Percentiles rank a stretch among this genome's conserved stretches.
phyloP scores from a whole-genome alignment of 164 flowering plant species.

The Hamamelis virginiana region DNA sequence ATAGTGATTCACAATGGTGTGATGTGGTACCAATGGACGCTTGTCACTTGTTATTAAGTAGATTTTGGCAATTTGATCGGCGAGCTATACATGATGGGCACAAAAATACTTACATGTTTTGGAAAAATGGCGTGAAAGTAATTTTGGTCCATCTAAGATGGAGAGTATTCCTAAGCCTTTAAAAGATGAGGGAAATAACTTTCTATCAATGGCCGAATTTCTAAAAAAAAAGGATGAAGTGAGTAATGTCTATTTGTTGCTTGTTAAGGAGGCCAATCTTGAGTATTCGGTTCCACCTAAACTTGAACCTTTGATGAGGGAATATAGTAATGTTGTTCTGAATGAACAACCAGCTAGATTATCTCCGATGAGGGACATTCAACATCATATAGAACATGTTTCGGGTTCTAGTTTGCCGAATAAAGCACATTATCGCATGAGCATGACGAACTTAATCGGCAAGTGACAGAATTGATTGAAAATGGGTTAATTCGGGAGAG shows the following conservation, averaged over 20 bases:
- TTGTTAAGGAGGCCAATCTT: not conserved
- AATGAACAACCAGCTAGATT: not conserved
- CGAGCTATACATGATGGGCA: no score
- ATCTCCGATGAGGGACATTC: not conserved
- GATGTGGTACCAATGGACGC: no score
- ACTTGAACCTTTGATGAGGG: not conserved
- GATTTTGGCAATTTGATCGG: no score
- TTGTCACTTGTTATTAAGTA: no score
- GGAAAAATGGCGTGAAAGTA: no score
- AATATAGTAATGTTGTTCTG: not conserved
- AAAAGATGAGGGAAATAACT: not conserved
- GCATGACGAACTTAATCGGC: not conserved
- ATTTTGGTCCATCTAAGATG: no score
- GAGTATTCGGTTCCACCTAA: not conserved
- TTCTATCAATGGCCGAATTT: not conserved
- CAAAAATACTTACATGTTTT: no score
- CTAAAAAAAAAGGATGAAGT: no score
- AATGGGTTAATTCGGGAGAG: not conserved
- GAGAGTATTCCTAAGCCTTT: not conserved
- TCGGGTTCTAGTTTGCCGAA: not conserved
- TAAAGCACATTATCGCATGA: not conserved
- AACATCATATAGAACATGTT: not conserved
- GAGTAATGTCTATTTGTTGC: not conserved
- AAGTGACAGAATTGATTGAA: not conserved
- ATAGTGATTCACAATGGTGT: no score